Base-by-base conservation (phyloP, 495 filamentous ascomycete species). In the Clohesyomyces aquaticus region DNA sequence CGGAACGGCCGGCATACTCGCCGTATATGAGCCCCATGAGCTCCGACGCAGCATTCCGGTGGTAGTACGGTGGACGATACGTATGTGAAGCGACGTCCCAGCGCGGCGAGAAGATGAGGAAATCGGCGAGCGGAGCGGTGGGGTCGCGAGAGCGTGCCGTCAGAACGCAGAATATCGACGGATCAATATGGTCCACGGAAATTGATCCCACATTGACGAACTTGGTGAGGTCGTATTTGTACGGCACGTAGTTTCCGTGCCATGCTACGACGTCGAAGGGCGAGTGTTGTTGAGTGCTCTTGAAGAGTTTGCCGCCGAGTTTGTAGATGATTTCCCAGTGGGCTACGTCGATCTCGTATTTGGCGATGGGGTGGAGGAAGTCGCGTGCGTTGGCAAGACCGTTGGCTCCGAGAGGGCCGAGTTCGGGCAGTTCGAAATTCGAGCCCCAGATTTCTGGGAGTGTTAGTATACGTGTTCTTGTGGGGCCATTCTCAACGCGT, bases 21-120 rank as follows among this genome's bases (percentile, higher is more conserved):
- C 82, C 81, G 63, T 83, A 82, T 66, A 83, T 78, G 8, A 81
- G 72, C 28, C 80, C 80, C 77, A 82, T 80, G 29, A 82, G 69
- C 62, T 83, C 81, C 14, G 78, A 77, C 23, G 77, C 77, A 29
- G 72, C 75, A 59, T 81, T 83, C 48, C 80, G 78, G 65, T 81
- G 79, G 66, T 81, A 82, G 72, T 79, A 82, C 10, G 78, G 79
- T 0, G 79, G 78, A 2, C 77, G 75, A 57, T 80, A 79, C 21
- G 80, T 80, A 66, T 81, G 75, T 8, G 76, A 79, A 26, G 77
- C 76, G 54, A 81, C 80, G 61, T 80, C 77, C 78, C 80, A 81
- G 46, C 79, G 69, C 0, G 80, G 80, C 11, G 76, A 77, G 72
- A 82, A 81, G 42, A 80, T 80, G 9, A 81, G 67, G 42, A 83